Conservation (phyloP, 306 rosid genomes). For the Fragaria iinumae region DNA sequence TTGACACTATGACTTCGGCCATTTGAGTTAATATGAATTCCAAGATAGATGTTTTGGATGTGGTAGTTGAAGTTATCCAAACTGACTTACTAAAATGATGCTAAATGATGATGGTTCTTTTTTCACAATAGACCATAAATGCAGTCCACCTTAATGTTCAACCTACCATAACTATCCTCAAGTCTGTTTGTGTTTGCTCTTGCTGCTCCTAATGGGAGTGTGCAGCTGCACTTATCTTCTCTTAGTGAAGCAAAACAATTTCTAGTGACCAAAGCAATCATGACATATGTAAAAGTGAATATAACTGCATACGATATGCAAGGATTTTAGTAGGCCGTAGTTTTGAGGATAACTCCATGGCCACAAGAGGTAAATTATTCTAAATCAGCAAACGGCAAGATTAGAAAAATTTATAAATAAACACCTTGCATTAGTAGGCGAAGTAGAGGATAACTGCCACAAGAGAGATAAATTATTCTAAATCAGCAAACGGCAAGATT, state of each 20-base stretch:
- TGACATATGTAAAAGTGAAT: background rate
- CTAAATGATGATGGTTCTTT: background rate
- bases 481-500: background rate
- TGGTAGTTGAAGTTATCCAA: background rate
- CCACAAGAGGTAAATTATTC: background rate
- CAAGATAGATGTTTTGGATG: background rate
- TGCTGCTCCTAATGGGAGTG: background rate
- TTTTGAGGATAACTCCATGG: background rate
- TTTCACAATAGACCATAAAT: background rate
- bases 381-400: background rate
- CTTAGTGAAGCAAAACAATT: background rate
- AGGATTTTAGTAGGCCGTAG: background rate
- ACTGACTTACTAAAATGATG: background rate
- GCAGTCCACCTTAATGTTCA: background rate
- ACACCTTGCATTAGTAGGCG: background rate
- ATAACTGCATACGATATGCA: background rate
- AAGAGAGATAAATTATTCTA: background rate
- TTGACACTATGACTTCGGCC: background rate
- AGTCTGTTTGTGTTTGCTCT: background rate
- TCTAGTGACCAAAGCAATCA: background rate
- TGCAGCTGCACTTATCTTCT: background rate
- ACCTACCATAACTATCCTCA: background rate
- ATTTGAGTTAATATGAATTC: background rate
- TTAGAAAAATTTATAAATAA: background rate
- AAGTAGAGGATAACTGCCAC: background rate